A percentile compares a stretch with the other conserved stretches of the same genome.
Evolutionary conservation across 2,329 filamentous ascomycete genomes (phyloP).

Genomic region (Alternaria atra): DNA sequence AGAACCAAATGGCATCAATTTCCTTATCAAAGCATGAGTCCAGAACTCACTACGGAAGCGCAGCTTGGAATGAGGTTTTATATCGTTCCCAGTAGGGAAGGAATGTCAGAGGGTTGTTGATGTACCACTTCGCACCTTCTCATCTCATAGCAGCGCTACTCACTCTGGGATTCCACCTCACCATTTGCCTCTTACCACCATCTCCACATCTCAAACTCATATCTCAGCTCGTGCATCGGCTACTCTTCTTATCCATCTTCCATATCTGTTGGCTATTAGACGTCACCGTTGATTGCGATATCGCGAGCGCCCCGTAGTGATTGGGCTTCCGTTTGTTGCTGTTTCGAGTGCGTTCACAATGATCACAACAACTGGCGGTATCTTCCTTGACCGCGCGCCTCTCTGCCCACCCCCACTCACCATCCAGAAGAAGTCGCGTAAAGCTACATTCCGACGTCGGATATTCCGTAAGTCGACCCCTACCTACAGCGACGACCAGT

Average conservation of each 20-base stretch:
- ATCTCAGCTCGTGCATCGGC: conserved; percentile 4
- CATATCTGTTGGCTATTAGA: not conserved
- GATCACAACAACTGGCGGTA: conserved; percentile 15
- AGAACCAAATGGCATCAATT: not conserved
- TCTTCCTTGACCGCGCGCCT: conserved; percentile 21
- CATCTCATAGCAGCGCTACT: not conserved
- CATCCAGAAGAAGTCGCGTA: conserved; percentile 41
- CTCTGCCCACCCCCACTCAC: conserved; percentile 42
- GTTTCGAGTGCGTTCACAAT: conserved; percentile 18
- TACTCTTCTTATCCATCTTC: conserved; percentile 17
- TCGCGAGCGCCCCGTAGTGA: conserved; percentile 16
- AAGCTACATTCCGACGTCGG: conserved; percentile 36
- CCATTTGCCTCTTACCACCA: not conserved
- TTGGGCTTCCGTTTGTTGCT: conserved; percentile 13
- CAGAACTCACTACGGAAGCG: not conserved
- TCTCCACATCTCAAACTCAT: not conserved
- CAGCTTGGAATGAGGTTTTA: not conserved
- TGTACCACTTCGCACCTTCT: conserved; percentile 9
- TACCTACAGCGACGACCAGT: conserved; percentile 11
- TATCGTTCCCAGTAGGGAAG: not conserved
- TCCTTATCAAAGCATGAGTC: not conserved
- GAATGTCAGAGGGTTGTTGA: conserved; percentile 9
- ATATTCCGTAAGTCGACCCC: conserved; percentile 35
- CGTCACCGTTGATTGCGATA: not conserved
- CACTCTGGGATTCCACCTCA: not conserved